phyloP scores from a whole-genome alignment of 2,329 filamentous ascomycete genomes.

The Hypoxylon sp. region DNA sequence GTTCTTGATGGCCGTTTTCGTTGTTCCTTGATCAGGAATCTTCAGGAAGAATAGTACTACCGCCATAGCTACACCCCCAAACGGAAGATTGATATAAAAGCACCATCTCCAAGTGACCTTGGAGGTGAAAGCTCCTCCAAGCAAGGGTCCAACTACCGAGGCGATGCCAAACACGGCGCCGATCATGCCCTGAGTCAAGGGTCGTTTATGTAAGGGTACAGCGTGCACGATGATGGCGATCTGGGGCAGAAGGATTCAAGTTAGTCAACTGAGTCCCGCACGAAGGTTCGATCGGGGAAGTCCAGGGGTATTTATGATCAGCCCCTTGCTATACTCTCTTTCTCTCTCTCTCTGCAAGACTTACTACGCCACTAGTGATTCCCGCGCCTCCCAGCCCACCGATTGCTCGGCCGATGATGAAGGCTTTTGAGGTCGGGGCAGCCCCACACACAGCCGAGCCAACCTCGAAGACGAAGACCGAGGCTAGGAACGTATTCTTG shows the following conservation, averaged over 20 bases:
- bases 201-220: conserved; percentile 54
- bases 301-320: conserved; percentile 12
- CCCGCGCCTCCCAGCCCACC: conserved; percentile 41
- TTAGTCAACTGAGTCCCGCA: conserved; percentile 22
- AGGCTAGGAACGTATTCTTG: background rate
- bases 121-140: conserved; percentile 38
- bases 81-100: conserved; percentile 45
- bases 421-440: conserved; percentile 47
- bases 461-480: conserved; percentile 38
- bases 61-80: conserved; percentile 33
- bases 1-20: conserved; percentile 1
- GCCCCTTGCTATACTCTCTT: conserved; percentile 54
- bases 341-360: conserved; percentile 52
- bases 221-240: conserved; percentile 55
- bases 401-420: conserved; percentile 52
- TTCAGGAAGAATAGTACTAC: conserved; percentile 23
- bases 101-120: conserved; percentile 45
- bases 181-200: conserved; percentile 55
- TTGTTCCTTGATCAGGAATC: background rate
- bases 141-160: conserved; percentile 55
- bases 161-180: conserved; percentile 57
- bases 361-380: conserved; percentile 18
- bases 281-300: background rate
- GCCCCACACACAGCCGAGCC: conserved; percentile 50
- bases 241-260: conserved; percentile 20